phyloP scores from a whole-genome alignment of 768 basidiomycete genomes.

The Porpolomopsis calyptriformis region DNA sequence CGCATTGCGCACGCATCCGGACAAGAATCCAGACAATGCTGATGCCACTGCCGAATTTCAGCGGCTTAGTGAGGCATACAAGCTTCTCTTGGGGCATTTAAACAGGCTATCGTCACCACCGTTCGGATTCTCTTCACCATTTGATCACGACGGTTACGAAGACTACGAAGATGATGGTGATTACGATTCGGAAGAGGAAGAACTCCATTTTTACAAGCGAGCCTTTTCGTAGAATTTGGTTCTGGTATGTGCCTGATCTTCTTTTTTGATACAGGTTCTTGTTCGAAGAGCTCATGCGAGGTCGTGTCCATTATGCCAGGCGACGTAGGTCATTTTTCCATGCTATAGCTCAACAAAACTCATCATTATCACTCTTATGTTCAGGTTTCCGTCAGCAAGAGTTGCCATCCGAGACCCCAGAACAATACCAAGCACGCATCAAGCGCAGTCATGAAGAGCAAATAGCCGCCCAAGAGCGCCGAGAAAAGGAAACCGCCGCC shows the following conservation, averaged over 20 bases:
- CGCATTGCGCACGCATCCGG: conserved; percentile 62
- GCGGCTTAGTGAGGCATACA: conserved; percentile 57
- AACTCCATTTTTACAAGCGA: conserved; percentile 33
- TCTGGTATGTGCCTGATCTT: conserved; percentile 5
- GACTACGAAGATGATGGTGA: conserved; percentile 26
- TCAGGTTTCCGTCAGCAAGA: conserved; percentile 5
- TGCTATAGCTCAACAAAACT: not conserved
- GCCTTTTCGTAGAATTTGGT: conserved; percentile 8
- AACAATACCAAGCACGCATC: conserved; percentile 43
- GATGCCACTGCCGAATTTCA: conserved; percentile 64
- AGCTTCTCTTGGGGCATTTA: conserved; percentile 44
- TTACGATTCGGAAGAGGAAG: conserved; percentile 25
- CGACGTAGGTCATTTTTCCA: conserved; percentile 19
- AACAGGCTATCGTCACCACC: conserved; percentile 25
- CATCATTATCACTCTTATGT: not conserved
- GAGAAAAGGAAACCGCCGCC: conserved; percentile 36
- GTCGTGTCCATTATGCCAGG: conserved; percentile 21
- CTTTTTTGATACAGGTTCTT: conserved; percentile 30
- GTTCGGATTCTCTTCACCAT: conserved; percentile 11
- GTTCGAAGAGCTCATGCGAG: conserved; percentile 36
- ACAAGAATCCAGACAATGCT: conserved; percentile 60
- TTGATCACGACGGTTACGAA: conserved; percentile 18
- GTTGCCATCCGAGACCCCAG: conserved; percentile 36
- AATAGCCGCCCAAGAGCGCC: conserved; percentile 41
- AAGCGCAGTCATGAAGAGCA: conserved; percentile 43